phyloP scores from a whole-genome alignment of 371 early-diverging fungal species.

The Basidiobolus meristosporus region DNA sequence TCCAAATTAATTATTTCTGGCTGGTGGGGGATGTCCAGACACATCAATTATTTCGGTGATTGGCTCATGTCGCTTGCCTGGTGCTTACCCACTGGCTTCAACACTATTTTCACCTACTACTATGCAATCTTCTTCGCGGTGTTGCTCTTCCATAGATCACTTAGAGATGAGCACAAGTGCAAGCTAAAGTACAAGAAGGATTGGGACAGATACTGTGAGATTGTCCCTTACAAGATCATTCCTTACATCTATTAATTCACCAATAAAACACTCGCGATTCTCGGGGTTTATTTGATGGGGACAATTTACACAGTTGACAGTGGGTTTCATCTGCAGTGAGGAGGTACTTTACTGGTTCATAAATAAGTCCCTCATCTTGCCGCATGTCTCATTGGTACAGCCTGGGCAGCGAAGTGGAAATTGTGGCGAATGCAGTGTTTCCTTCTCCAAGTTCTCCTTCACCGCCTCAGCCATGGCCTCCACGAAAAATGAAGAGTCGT shows the following conservation, averaged over 20 bases:
- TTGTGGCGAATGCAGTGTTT: slow-evolving; percentile 32
- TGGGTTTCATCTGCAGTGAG: no score
- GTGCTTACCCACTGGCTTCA: slow-evolving; percentile 29
- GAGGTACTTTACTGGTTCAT: slow-evolving; percentile 5
- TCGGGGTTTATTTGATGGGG: no score
- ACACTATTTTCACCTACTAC: slow-evolving; percentile 71
- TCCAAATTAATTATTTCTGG: slow-evolving; percentile 61
- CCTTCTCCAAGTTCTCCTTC: slow-evolving; percentile 38
- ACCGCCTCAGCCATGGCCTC: slow-evolving; percentile 77
- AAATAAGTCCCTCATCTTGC: slow-evolving; percentile 42
- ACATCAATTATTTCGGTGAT: slow-evolving; percentile 73
- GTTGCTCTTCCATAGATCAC: slow-evolving; percentile 68
- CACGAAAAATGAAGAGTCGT: slow-evolving; percentile 75
- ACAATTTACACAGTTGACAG: no score
- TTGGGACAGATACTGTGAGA: slow-evolving; percentile 75
- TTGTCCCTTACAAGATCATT: slow-evolving; percentile 69
- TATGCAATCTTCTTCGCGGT: slow-evolving; percentile 79
- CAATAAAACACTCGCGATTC: no score
- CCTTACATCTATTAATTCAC: slow-evolving; percentile 21
- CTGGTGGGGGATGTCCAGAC: slow-evolving; percentile 86
- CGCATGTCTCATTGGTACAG: slow-evolving; percentile 55
- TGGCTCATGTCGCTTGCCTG: slow-evolving; percentile 6
- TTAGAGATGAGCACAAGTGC: slow-evolving; percentile 78
- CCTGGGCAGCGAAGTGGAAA: slow-evolving; percentile 64
- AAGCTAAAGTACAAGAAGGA: slow-evolving; percentile 76